Conservation (phyloP, 2,329 filamentous ascomycete species). For the Fusarium secorum region DNA sequence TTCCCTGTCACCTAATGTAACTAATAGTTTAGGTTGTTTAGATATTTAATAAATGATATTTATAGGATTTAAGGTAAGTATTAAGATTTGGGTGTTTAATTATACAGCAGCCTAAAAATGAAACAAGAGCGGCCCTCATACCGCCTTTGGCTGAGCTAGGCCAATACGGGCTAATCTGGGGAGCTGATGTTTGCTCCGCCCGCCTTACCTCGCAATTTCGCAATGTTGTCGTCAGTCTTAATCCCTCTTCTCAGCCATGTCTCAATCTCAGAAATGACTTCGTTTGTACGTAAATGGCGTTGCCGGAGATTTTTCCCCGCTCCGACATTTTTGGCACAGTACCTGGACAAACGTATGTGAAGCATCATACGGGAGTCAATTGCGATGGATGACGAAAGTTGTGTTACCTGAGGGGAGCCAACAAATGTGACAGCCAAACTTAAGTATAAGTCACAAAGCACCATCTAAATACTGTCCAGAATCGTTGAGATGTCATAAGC, state of each 20-base stretch:
- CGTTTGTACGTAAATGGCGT: slow-evolving; percentile 3
- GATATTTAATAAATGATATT: neutral
- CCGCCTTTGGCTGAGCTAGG: neutral
- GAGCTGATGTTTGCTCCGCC: neutral
- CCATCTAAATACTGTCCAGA: too few species aligned
- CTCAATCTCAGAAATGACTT: neutral
- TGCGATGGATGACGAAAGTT: neutral
- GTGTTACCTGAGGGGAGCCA: neutral
- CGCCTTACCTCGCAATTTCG: neutral
- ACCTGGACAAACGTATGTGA: neutral
- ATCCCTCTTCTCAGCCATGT: neutral
- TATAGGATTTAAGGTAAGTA: neutral
- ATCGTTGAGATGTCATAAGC: too few species aligned
- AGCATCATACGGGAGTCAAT: neutral
- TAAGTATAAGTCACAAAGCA: too few species aligned
- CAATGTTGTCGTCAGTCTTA: slow-evolving; percentile 13
- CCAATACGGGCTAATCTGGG: neutral
- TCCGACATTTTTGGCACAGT: too few species aligned
- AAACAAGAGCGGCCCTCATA: neutral
- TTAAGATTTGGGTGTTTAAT: neutral
- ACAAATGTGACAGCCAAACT: neutral
- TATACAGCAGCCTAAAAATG: neutral
- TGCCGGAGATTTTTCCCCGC: neutral
- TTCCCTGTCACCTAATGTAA: neutral
- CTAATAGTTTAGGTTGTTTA: neutral